Evolutionary conservation across 2,329 filamentous ascomycete species (phyloP), one percentile per base, ranked within the genome.

Genomic region (Xylariaceae sp.): DNA sequence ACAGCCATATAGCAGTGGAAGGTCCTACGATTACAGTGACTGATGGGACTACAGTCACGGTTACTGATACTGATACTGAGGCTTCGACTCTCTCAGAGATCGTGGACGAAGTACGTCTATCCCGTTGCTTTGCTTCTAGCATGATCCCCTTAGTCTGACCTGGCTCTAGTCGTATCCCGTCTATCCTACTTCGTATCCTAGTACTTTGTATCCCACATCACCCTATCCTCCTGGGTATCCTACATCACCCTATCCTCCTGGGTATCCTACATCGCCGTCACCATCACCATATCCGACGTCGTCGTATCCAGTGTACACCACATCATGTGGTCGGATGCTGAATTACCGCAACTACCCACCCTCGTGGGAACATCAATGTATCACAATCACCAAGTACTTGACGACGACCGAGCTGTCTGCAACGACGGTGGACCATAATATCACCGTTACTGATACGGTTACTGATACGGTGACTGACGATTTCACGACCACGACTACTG

Each of bases 1-100:
- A 63, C 60, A 30, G 8, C 37, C n/a, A 59, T 48, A 58, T 60
- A 2, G 39, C 34, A 4, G 15, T 41, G 39, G 57, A 59, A 17
- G 54, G 44, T 17, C 13, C 51, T 51, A 61, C 59, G 2, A 13
- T 44, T 50, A 66, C 64, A 6, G 49, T 65, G 47, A 65, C 61
- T 17, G 53, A 64, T 4, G 47, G 58, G 47, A 61, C 63, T 13
- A 63, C 64, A 30, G 49, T 58, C 13, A 64, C 62, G 6, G 41
- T 64, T 10, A 62, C 51, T 7, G 56, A 64, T 8, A 60, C 61
- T 17, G 58, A 61, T 8, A 60, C 61, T 17, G 58, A 61, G n/a
- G 65, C 61, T 3, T 45, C 59, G 44, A 61, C 52, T 34, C 49
- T 53, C 18, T 61, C 54, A 6, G 8, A 56, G 15, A 37, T 53